Conservation (phyloP, 768 basidiomycete genomes). For the Amanita exitialis region DNA sequence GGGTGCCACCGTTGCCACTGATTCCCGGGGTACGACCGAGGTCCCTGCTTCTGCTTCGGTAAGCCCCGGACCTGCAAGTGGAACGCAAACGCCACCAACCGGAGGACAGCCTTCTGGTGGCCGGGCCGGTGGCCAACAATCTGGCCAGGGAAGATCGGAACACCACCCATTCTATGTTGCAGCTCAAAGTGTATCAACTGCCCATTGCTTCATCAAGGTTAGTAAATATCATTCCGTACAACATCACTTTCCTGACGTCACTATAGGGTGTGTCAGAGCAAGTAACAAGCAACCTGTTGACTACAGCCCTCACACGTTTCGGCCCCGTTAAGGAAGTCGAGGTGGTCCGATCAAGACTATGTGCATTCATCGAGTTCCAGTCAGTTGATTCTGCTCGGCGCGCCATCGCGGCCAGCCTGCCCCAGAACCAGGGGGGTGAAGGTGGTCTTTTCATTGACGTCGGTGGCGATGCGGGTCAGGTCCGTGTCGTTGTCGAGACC, state of each 20-base stretch:
- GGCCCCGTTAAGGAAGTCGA: constrained; percentile 83
- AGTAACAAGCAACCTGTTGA: constrained; percentile 43
- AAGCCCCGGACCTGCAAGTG: constrained; percentile 29
- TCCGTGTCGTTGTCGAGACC: constrained; percentile 73
- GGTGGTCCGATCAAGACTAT: constrained; percentile 79
- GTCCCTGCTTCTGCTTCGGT: constrained; percentile 29
- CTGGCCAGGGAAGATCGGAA: constrained; percentile 18
- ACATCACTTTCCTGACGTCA: not conserved
- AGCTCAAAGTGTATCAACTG: constrained; percentile 52
- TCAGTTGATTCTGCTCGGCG: constrained; percentile 71
- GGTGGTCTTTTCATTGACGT: constrained; percentile 78
- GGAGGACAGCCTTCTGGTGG: constrained; percentile 16
- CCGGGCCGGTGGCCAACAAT: constrained; percentile 22
- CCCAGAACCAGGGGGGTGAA: constrained; percentile 66
- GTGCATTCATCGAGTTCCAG: constrained; percentile 89
- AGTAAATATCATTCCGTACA: constrained; percentile 6
- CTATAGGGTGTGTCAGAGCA: constrained; percentile 62
- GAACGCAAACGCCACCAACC: constrained; percentile 23
- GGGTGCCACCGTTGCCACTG: constrained; percentile 73
- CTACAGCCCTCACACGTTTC: constrained; percentile 50
- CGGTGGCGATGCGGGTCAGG: constrained; percentile 38
- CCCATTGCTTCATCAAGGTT: constrained; percentile 92
- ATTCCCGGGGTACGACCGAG: constrained; percentile 69
- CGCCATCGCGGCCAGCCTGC: constrained; percentile 72
- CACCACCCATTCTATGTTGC: constrained; percentile 39